Evolutionary conservation across 108 stramenopile genomes (phyloP), one percentile per base, ranked within the genome.

Genomic region (Conticribra guillardii): DNA sequence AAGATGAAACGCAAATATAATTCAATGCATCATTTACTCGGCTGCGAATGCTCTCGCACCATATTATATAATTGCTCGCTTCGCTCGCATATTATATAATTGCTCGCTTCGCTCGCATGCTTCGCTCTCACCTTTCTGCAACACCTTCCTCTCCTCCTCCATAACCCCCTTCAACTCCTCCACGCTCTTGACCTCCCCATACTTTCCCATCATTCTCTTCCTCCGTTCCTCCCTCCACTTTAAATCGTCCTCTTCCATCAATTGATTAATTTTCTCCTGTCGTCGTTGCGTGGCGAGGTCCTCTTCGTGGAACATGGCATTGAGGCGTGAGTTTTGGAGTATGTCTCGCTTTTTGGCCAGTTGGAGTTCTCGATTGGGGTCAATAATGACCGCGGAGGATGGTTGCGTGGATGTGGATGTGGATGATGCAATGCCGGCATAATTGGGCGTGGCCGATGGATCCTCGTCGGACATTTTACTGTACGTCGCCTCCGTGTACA

Each of bases 221-320:
- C 79, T 73, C 14, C 92, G 72, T 51, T 88, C 84, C 56, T 81
- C 82, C 46, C 75, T 83, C 72, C 90, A 90, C 46, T 80, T 68
- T 22, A 60, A 62, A 66, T 93, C 88, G 46, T 87, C 80, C 50
- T 83, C 81, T 8, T 84, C 82, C 61, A 93, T 53, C 23, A 85
- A 29, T 28, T 64, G 24, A 28, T 86, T 29, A 18, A 92, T 79
- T 48, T 48, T 49, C 22, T 44, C 71, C 66, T 82, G 76, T 18
- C 84, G 44, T 16, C 32, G 51, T 3, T 26, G 29, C 3, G 33
- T 68, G 17, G 41, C 64, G 23, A 26, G 32, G 28, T 75, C 81
- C 58, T 82, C 81, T 30, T 70, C 72, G 16, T 47, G 46, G 47
- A 80, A 80, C 67, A 74, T 80, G 60, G 73, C 73, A 32, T 80